A percentile compares a stretch with the other conserved stretches of the same genome.
phyloP scores from a whole-genome alignment of 495 filamentous ascomycete genomes.

The Penicillium turbatum region DNA sequence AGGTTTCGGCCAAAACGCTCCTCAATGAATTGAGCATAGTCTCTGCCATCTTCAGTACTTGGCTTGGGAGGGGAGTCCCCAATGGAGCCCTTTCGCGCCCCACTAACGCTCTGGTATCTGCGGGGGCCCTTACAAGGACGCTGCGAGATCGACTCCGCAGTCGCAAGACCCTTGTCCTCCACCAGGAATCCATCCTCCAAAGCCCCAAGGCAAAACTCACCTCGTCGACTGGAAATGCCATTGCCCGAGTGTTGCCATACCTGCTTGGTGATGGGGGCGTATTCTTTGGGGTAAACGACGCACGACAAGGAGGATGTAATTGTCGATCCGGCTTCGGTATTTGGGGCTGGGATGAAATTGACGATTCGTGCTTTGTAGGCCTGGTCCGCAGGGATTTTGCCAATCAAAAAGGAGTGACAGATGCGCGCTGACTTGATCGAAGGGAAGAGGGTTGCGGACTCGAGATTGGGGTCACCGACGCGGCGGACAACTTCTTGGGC shows the following conservation, averaged over 20 bases:
- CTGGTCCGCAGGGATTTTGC: conserved; percentile 47
- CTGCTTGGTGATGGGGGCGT: conserved; percentile 68
- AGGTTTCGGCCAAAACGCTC: conserved; percentile 94
- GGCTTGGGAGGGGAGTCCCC: conserved; percentile 10
- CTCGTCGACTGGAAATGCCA: conserved; percentile 84
- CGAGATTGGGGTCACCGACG: conserved; percentile 53
- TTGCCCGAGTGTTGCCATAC: conserved; percentile 99
- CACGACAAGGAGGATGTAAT: conserved; percentile 59
- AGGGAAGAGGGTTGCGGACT: conserved; percentile 78
- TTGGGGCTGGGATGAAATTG: conserved; percentile 56
- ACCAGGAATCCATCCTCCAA: conserved; percentile 68
- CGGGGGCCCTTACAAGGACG: conserved; percentile 60
- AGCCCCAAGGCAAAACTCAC: conserved; percentile 77
- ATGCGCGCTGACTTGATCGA: conserved; percentile 59
- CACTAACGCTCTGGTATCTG: conserved; percentile 60
- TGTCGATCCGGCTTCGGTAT: conserved; percentile 28
- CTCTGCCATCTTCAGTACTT: conserved; percentile 48
- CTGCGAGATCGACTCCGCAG: conserved; percentile 30
- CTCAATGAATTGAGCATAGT: conserved; percentile 79
- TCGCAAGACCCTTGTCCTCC: conserved; percentile 36
- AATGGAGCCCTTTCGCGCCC: conserved; percentile 7
- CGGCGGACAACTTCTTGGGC: conserved; percentile 60
- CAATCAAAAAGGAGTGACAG: conserved; percentile 68
- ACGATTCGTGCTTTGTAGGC: conserved; percentile 55
- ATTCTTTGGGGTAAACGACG: conserved; percentile 63